phyloP scores from a whole-genome alignment of 2,329 filamentous ascomycete species.

The Chalaropsis thielavioides region DNA sequence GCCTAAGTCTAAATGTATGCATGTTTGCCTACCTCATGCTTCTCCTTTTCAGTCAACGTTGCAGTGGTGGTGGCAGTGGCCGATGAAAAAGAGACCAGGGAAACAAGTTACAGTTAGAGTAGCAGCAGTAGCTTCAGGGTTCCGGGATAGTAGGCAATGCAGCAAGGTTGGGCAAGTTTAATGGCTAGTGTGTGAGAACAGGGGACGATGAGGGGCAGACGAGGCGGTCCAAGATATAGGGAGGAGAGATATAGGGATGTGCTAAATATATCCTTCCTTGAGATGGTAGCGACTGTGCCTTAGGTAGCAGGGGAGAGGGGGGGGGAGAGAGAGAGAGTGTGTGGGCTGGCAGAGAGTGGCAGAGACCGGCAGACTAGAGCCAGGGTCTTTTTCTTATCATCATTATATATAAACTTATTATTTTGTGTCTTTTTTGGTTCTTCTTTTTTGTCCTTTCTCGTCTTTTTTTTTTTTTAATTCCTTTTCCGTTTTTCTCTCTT shows the following conservation, averaged over 20 bases:
- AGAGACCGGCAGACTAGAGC: no score
- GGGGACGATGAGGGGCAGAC: neutral
- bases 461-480: neutral
- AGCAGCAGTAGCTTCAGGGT: neutral
- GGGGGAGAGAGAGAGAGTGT: no score
- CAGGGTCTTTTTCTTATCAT: no score
- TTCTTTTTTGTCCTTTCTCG: neutral
- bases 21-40: no score
- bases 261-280: neutral
- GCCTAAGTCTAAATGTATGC: no score
- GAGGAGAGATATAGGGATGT: neutral
- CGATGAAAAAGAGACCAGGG: neutral
- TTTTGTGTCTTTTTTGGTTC: neutral
- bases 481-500: neutral
- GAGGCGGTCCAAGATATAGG: slow-evolving; percentile 1
- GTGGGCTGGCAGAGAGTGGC: no score
- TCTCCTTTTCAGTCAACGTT: neutral
- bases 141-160: no score
- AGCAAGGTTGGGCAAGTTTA: no score
- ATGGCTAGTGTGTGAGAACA: neutral
- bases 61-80: neutral
- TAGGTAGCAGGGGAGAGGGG: no score
- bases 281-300: neutral
- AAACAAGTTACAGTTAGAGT: neutral
- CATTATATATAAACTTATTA: neutral